These are phyloP conservation scores for Oryza nivara DNA, from an alignment of 176 grass and related monocot genomes.

Conservation along the genomic window DNA sequence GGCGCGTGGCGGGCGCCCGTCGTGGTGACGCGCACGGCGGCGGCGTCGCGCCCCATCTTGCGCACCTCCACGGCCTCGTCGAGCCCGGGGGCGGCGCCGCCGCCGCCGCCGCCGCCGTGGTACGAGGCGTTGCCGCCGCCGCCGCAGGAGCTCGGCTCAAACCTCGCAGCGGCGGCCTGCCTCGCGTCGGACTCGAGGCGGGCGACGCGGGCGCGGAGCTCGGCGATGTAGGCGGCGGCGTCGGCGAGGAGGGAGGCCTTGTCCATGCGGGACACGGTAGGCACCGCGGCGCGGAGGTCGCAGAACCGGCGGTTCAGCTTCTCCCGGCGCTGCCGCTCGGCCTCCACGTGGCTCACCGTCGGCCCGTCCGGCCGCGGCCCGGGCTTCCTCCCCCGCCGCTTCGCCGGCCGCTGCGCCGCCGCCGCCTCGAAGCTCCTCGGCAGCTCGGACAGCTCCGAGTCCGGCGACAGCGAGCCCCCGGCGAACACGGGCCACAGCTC, in stretches of 20 bases:
- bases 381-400: constrained; percentile 50
- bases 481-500: neutral
- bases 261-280: constrained; percentile 86
- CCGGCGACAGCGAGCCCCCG: constrained; percentile 35
- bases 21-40: constrained; percentile 41
- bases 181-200: constrained; percentile 51
- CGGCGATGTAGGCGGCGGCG: constrained; percentile 69
- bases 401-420: constrained; percentile 26
- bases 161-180: constrained; percentile 22
- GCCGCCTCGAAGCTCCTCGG: neutral
- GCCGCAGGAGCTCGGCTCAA: constrained; percentile 15
- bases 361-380: constrained; percentile 31
- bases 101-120: neutral
- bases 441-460: constrained; percentile 42
- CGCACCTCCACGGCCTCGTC: constrained; percentile 42
- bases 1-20: constrained; percentile 42
- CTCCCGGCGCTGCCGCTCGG: constrained; percentile 78
- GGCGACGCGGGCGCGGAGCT: constrained; percentile 53
- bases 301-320: constrained; percentile 82
- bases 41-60: constrained; percentile 43
- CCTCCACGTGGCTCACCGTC: constrained; percentile 67
- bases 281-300: constrained; percentile 73
- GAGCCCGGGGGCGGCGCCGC: neutral
- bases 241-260: constrained; percentile 87
- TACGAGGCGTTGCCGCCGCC: neutral